Base-by-base conservation (phyloP, 139 green algal genomes). In the Gonium pectorale region DNA sequence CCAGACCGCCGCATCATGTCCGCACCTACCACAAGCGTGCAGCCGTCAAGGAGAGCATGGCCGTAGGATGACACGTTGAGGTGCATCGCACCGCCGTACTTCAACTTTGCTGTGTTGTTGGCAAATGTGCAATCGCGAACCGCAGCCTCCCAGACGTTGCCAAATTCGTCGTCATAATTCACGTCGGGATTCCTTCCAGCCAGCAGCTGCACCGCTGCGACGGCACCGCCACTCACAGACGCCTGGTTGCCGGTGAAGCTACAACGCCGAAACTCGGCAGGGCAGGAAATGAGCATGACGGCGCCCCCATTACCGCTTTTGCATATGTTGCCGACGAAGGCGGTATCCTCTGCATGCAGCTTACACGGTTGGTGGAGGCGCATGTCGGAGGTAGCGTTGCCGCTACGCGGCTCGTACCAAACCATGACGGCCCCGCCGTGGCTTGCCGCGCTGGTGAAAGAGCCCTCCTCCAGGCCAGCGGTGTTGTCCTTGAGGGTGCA, bases 201-300 rank as follows among this genome's bases (percentile, higher is more conserved):
- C n/a, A n/a, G n/a, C 64, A 71, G 17, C 29, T 71, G 64, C 64
- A 74, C 24, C 40, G 67, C 3, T 8, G 40, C 67, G 40, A 74
- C 33, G 22, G 67, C 67, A 13, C 67, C 67, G 33, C 67, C 67
- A 35, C 67, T 74, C 13, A 74, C 40, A 11, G 67, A 56, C 21
- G 67, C 67, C 35, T 40, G 38, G 41, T 74, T 74, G 3, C 9
- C 38, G 15, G 38, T 56, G 40, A 56, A 74, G 67, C 31, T 52
- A 33, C 40, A 74, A 37, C 26, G 8, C 5, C 1, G 22, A 13
- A 74, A 54, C 67, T 35, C 13, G 13, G 40, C 15, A 11, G 3
- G 19, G 27, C 67, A 74, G 38, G 67, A n/a, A 31, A 74, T 74
- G 4, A 74, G 67, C 67, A 54, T 74, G 4, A 74, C 40, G 26